Base-by-base conservation (phyloP, 305 asterid species). In the Fraxinus baroniana region DNA sequence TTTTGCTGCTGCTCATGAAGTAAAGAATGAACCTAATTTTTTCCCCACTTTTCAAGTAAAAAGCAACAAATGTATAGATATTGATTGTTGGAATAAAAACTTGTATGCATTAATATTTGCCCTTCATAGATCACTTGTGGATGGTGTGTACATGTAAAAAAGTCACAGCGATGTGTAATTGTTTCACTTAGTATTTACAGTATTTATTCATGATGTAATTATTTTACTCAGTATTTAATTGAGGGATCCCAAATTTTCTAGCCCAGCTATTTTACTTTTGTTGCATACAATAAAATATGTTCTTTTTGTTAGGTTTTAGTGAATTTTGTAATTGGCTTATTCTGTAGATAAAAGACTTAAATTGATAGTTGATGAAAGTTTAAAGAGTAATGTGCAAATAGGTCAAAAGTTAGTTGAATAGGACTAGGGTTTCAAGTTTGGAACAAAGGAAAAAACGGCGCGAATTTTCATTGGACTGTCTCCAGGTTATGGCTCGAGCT, bases 1-100 rank as follows among this genome's bases (percentile, higher is more conserved):
- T 86, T 85, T 89, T 80, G 84, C 89, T 84, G 86, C 92, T 83
- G 89, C 90, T 66, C 95, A 93, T 76, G 93, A 93, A 97, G 98
- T 96, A 83, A 73, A 82, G 64, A 81, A 85, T 66, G 86, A 83
- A 64, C 78, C 68, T 39, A 73, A 49, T 24, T 81, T 33, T 81
- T 80, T 12, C 7, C n/a, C 30, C 7, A 49, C 52, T 30, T 81
- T 64, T 80, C 41, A 36, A 66, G 77, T 44, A 71, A 49, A 30
- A 37, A 79, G 71, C 73, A 80, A 30, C 77, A 79, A 64, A 80
- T 13, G 71, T 62, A 41, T 74, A 60, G 22, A 76, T n/a, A 68
- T 30, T 13, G 39, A 28, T 26, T 70, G 46, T 80, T 78, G 17
- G 71, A 83, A 9, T 8, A 76, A 74, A 78, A 49, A 62, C 72